Evolutionary conservation across 1,139 yeast species (phyloP).

Genomic region (Suhomyces bribrorum): DNA sequence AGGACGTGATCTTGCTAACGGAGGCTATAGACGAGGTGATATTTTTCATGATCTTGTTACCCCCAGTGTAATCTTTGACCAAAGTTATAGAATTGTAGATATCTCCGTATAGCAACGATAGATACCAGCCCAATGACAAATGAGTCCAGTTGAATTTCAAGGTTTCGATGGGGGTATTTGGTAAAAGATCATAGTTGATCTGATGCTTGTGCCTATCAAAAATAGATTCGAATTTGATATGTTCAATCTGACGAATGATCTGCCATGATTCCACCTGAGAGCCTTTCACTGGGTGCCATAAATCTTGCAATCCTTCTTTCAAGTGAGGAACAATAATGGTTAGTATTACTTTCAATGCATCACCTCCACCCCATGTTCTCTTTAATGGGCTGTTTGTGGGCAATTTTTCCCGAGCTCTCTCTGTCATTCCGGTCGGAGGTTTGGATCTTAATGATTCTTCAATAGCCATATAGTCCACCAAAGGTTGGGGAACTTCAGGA

Average conservation of each 20-base stretch:
- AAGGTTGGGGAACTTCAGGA: conserved; percentile 1
- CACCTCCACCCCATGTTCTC: conserved; percentile 62
- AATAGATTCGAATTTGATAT: conserved; percentile 27
- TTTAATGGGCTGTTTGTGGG: conserved; percentile 52
- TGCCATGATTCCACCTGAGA: conserved; percentile 31
- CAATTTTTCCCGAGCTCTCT: conserved; percentile 57
- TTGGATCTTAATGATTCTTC: conserved; percentile 39
- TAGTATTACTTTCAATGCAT: conserved; percentile 48
- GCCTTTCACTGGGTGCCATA: conserved; percentile 31
- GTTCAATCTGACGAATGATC: conserved; percentile 43
- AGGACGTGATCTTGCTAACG: conserved; percentile 45
- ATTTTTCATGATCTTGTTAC: conserved; percentile 34
- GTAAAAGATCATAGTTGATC: conserved; percentile 37
- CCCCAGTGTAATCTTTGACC: conserved; percentile 24
- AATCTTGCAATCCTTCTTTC: conserved; percentile 36
- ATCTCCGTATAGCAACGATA: conserved; percentile 64
- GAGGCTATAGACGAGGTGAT: conserved; percentile 45
- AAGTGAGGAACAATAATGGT: conserved; percentile 44
- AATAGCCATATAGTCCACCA: conserved; percentile 21
- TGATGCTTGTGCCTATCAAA: conserved; percentile 22
- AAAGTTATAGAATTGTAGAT: conserved; percentile 52
- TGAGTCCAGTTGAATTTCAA: conserved; percentile 62
- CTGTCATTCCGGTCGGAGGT: conserved; percentile 65
- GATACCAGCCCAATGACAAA: conserved; percentile 75
- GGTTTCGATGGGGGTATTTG: conserved; percentile 45